Conservation (phyloP, 2,329 filamentous ascomycete species). For the Aschersonia sp. region DNA sequence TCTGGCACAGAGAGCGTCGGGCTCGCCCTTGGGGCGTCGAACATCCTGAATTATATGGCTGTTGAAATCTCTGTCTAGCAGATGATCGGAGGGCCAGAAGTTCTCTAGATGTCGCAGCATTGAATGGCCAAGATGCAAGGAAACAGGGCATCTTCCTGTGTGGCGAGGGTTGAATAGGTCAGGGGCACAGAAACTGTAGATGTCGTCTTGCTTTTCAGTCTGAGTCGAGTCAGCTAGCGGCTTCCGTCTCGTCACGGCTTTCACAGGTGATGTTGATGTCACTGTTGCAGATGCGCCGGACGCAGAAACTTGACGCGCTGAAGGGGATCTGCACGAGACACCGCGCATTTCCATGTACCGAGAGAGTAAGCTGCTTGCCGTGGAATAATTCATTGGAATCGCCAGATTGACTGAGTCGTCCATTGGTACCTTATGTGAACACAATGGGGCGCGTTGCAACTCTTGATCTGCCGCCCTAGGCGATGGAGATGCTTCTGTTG, state of each 20-base stretch:
- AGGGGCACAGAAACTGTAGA: not conserved
- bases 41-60: slow-evolving; percentile 8
- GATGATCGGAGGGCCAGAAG: slow-evolving; percentile 29
- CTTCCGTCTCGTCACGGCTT: not conserved
- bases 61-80: slow-evolving; percentile 47
- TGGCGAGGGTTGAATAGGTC: slow-evolving; percentile 5
- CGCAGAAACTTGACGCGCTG: not conserved
- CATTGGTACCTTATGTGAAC: not conserved
- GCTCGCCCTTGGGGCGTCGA: slow-evolving; percentile 14
- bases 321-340: not conserved
- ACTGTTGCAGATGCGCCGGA: not conserved
- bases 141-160: slow-evolving; percentile 30
- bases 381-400: not conserved
- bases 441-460: too few relatives aligned
- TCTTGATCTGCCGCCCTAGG: too few relatives aligned
- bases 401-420: not conserved
- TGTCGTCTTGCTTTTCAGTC: not conserved
- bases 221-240: not conserved
- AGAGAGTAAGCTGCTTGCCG: slow-evolving; percentile 1
- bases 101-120: slow-evolving; percentile 36
- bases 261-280: not conserved
- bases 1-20: too few relatives aligned
- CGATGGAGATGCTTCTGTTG: too few relatives aligned
- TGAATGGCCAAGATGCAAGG: slow-evolving; percentile 28
- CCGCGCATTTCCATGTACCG: slow-evolving; percentile 5